Conservation (phyloP, 768 basidiomycete species). For the Lepiota subincarnata region DNA sequence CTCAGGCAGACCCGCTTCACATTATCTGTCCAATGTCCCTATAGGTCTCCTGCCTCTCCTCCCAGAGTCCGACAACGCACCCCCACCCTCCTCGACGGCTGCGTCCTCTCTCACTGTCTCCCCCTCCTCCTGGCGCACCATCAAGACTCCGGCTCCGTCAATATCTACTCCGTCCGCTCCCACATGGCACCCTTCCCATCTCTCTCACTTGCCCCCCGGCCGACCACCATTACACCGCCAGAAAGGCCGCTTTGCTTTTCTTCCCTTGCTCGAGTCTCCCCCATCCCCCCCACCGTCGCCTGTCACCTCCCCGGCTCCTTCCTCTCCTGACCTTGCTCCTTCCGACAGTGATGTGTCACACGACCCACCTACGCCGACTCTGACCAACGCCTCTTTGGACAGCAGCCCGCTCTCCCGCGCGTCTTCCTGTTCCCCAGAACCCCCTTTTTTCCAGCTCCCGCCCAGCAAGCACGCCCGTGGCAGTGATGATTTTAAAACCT, state of each 20-base stretch:
- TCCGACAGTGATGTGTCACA: slow-evolving; percentile 27
- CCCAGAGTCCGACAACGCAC: slow-evolving; percentile 20
- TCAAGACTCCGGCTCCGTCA: slow-evolving; percentile 9
- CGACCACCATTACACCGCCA: slow-evolving; percentile 2
- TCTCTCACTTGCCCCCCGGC: slow-evolving; percentile 11
- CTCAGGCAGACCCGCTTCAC: slow-evolving; percentile 34
- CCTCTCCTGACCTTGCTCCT: slow-evolving; percentile 11
- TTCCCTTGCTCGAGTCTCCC: slow-evolving; percentile 14
- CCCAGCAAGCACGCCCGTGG: slow-evolving; percentile 19
- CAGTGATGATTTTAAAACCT: background rate
- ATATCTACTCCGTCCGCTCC: background rate
- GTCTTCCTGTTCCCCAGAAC: slow-evolving; percentile 29
- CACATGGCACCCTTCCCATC: slow-evolving; percentile 9
- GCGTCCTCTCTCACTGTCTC: slow-evolving; percentile 10
- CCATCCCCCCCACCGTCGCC: slow-evolving; percentile 10
- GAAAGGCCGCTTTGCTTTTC: slow-evolving; percentile 16
- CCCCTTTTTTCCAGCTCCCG: slow-evolving; percentile 26
- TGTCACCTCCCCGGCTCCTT: slow-evolving; percentile 11
- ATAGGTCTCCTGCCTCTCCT: slow-evolving; percentile 60
- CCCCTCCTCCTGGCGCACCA: slow-evolving; percentile 10
- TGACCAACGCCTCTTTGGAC: slow-evolving; percentile 33
- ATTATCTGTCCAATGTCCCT: slow-evolving; percentile 52
- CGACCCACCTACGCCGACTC: slow-evolving; percentile 32
- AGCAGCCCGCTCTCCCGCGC: slow-evolving; percentile 33
- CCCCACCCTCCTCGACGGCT: slow-evolving; percentile 11